Evolutionary conservation across 2,329 filamentous ascomycete genomes (phyloP).

Genomic region (Epichloe gansuensis): DNA sequence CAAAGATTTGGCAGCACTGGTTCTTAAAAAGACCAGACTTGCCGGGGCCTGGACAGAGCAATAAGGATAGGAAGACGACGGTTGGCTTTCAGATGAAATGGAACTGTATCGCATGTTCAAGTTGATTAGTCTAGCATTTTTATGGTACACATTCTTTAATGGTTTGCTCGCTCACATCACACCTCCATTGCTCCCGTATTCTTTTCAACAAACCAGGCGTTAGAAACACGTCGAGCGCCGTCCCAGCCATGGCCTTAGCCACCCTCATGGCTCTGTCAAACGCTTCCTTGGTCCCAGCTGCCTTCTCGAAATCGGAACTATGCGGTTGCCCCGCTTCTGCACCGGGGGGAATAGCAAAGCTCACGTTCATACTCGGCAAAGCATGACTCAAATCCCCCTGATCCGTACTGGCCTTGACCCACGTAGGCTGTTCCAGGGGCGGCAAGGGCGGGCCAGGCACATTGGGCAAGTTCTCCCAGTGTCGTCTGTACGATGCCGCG

Average conservation of each 20-base stretch:
- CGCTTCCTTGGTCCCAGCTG: conserved; percentile 34
- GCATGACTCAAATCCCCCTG: conserved; percentile 46
- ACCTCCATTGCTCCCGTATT: conserved; percentile 19
- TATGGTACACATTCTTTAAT: background rate
- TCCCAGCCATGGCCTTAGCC: conserved; percentile 34
- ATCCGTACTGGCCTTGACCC: conserved; percentile 37
- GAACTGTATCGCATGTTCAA: too few relatives aligned
- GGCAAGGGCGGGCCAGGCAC: conserved; percentile 18
- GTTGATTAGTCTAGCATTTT: too few relatives aligned
- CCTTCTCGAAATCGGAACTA: conserved; percentile 37
- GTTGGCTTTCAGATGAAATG: too few relatives aligned
- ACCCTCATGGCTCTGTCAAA: conserved; percentile 29
- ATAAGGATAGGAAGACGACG: too few relatives aligned
- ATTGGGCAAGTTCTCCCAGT: conserved; percentile 24
- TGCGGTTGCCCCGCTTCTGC: conserved; percentile 28
- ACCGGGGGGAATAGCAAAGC: conserved; percentile 36
- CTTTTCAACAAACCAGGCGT: conserved; percentile 25
- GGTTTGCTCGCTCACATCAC: background rate
- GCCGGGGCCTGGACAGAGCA: conserved; percentile 8
- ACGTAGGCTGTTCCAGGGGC: conserved; percentile 20
- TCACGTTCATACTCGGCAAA: conserved; percentile 40
- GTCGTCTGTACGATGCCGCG: conserved; percentile 29
- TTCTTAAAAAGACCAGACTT: conserved; percentile 16
- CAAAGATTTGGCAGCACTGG: conserved; percentile 11
- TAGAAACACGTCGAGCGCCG: conserved; percentile 33